Conservation (phyloP, 2,329 filamentous ascomycete species). For the Phialophora chinensis region DNA sequence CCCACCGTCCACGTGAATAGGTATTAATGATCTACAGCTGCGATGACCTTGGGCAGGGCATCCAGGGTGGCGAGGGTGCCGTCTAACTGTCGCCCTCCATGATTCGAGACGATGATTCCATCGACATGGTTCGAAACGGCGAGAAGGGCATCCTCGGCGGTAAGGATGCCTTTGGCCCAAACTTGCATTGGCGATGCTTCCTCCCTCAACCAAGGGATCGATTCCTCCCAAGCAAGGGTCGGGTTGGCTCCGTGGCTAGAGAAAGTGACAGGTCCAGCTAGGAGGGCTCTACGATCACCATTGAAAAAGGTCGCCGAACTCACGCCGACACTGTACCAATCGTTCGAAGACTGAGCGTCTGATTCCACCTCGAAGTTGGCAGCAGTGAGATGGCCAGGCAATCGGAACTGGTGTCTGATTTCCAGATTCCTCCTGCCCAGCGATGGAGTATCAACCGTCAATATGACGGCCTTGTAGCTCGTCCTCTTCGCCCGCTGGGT, state of each 20-base stretch:
- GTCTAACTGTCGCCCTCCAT: slow-evolving; percentile 49
- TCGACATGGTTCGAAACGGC: slow-evolving; percentile 46
- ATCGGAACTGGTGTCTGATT: slow-evolving; percentile 35
- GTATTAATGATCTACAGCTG: slow-evolving; percentile 41
- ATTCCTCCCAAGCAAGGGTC: slow-evolving; percentile 55
- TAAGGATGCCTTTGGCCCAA: slow-evolving; percentile 38
- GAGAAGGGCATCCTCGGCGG: slow-evolving; percentile 46
- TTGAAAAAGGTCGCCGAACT: slow-evolving; percentile 90
- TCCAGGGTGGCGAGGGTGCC: slow-evolving; percentile 47
- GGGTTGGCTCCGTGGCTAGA: slow-evolving; percentile 96
- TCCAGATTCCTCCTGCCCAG: slow-evolving; percentile 49
- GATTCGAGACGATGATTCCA: slow-evolving; percentile 49
- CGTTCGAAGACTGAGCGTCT: slow-evolving; percentile 5
- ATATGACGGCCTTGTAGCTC: slow-evolving; percentile 57
- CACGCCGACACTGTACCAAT: slow-evolving; percentile 66
- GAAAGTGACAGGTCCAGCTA: slow-evolving; percentile 84
- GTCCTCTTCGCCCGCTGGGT: slow-evolving; percentile 46
- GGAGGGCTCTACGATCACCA: slow-evolving; percentile 80
- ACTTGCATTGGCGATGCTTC: slow-evolving; percentile 60
- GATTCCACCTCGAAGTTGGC: slow-evolving; percentile 48
- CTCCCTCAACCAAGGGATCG: slow-evolving; percentile 34
- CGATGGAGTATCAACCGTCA: slow-evolving; percentile 59
- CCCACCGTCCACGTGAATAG: slow-evolving; percentile 60
- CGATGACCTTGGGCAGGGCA: slow-evolving; percentile 41
- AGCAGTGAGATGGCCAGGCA: slow-evolving; percentile 33